These are phyloP conservation scores for Beauveria medogensis DNA, from an alignment of 2,329 filamentous ascomycete genomes.

Conservation along the genomic window DNA sequence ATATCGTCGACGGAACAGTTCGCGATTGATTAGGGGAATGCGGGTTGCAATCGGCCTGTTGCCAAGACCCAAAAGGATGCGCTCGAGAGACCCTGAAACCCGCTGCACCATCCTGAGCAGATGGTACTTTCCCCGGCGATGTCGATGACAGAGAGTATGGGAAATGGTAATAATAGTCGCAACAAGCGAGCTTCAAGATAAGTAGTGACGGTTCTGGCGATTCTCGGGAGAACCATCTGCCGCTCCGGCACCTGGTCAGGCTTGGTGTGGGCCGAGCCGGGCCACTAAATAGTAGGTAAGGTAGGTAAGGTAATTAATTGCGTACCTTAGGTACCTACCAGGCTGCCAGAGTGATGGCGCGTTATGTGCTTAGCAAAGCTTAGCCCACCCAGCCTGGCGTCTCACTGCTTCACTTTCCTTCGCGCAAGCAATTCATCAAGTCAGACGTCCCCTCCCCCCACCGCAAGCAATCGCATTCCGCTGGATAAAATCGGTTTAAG, in stretches of 20 bases:
- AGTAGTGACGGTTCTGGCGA: not conserved
- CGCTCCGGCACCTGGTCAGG: not conserved
- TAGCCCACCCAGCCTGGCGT: not conserved
- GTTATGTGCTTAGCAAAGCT: constrained; percentile 10
- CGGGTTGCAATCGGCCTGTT: not conserved
- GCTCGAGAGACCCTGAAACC: not conserved
- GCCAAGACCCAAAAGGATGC: not conserved
- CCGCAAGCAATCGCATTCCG: not conserved
- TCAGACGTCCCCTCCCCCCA: not conserved
- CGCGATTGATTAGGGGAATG: not conserved
- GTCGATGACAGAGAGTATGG: not conserved
- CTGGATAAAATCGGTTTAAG: not conserved
- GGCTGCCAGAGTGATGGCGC: constrained; percentile 11
- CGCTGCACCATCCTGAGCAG: constrained; percentile 2
- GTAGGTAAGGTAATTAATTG: too few relatives aligned
- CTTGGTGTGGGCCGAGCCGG: not conserved
- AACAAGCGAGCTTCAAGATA: not conserved
- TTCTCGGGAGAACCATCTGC: constrained; percentile 11
- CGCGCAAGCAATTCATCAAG: constrained; percentile 3
- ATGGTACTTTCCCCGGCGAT: not conserved
- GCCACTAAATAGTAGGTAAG: not conserved
- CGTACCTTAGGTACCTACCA: not conserved
- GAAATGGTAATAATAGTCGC: not conserved
- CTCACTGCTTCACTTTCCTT: constrained; percentile 8
- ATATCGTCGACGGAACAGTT: constrained; percentile 1